Evolutionary conservation across 2,329 filamentous ascomycete genomes (phyloP).

Genomic region (Talaromyces sp.): DNA sequence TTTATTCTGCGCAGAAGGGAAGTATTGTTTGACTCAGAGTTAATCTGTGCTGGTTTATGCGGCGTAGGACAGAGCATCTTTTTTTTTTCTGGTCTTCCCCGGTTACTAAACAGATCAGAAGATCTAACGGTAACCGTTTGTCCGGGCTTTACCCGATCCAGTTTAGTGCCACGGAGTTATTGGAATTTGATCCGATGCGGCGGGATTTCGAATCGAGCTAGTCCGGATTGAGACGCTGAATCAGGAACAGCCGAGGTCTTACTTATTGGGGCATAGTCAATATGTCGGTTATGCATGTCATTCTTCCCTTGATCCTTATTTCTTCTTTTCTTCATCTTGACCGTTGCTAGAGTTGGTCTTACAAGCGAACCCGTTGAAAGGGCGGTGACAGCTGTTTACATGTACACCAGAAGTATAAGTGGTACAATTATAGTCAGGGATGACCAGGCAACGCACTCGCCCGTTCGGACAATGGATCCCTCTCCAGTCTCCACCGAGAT

Average conservation of each 20-base stretch:
- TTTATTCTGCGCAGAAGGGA: not conserved
- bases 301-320: too few relatives aligned
- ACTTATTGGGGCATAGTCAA: not conserved
- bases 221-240: not conserved
- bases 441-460: too few relatives aligned
- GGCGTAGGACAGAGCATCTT: slow-evolving; percentile 40
- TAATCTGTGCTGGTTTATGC: slow-evolving; percentile 39
- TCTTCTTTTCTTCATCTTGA: too few relatives aligned
- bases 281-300: too few relatives aligned
- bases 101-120: not conserved
- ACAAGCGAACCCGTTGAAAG: too few relatives aligned
- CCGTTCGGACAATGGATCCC: too few relatives aligned
- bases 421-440: too few relatives aligned
- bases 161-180: not conserved
- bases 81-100: not conserved
- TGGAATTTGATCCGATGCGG: not conserved
- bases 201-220: not conserved
- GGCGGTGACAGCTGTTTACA: too few relatives aligned
- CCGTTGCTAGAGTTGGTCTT: too few relatives aligned
- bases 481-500: too few relatives aligned
- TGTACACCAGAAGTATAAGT: too few relatives aligned
- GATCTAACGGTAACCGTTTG: not conserved
- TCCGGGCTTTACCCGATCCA: not conserved
- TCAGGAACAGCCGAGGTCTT: slow-evolving; percentile 7
- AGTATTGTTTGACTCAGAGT: not conserved